Base-by-base conservation (phyloP, 1,284 basidiomycete genomes). In the Entoloma clypeatum region DNA sequence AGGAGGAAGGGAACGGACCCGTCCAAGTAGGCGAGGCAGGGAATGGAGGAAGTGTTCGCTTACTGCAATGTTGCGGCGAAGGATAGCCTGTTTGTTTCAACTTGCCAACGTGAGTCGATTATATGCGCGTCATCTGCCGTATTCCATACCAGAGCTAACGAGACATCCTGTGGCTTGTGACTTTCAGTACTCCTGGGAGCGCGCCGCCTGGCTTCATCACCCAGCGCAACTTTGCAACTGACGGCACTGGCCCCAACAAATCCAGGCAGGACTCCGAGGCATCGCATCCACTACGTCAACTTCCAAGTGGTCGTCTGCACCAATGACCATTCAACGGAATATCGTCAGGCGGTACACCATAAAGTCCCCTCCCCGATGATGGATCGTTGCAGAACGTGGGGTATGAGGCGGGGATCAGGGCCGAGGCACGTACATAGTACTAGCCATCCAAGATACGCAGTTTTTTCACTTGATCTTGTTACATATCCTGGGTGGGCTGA, bases 201-300 rank as follows among this genome's bases (percentile, higher is more conserved):
- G 87, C 31, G 60, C 58, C 67, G 36, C 54, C 61, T 41, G n/a
- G 23, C 56, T 13, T 22, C 56, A 7, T 42, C 57, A 14, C 50
- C 57, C 19, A 50, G 44, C 6, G n/a, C n/a, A n/a, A 56, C 55
- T 3, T 54, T 77, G 51, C 63, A 68, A 22, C 64, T 81, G 36
- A 58, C 54, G 78, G 75, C 5, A 64, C 67, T 0, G 83, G 85
- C 1, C 80, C 81, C 3, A 70, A 82, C 55, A 53, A 54, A 19
- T 68, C 69, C n/a, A 71, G n/a, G n/a, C n/a, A n/a, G n/a, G n/a
- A n/a, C n/a, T 86, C 22, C 86, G 68, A 74, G 42, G 59, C 59
- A 2, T 69, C 86, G 2, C 86, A 89, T 55, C 79, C 81, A 0
- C 86, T 88, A n/a, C n/a, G n/a, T n/a, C n/a, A n/a, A n/a, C n/a